Evolutionary conservation across 345 rosid genomes (phyloP).

Genomic region (Populus nigra): DNA sequence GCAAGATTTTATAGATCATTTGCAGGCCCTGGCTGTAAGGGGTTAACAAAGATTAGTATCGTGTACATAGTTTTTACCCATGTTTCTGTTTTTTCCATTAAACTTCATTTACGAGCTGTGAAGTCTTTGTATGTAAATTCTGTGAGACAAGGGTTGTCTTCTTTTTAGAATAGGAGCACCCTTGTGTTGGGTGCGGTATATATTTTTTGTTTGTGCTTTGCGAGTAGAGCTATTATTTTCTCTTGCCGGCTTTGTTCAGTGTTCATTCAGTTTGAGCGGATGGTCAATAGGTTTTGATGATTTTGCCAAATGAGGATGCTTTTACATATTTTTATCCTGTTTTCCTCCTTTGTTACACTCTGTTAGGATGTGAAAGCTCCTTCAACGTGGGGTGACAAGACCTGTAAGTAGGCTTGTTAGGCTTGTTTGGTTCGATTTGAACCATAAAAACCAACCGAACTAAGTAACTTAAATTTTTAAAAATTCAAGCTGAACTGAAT

Average conservation of each 20-base stretch:
- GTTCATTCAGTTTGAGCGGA: not conserved
- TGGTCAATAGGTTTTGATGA: not conserved
- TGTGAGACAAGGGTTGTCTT: not conserved
- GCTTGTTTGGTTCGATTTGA: no score
- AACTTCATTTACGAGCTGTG: not conserved
- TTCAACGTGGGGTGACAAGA: not conserved
- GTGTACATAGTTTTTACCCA: not conserved
- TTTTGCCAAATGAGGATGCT: not conserved
- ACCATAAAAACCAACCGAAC: no score
- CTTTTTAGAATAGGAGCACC: not conserved
- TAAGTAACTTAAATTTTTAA: no score
- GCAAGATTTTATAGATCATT: slow-evolving; percentile 76
- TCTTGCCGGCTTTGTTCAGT: not conserved
- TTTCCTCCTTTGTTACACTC: not conserved
- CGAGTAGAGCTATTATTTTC: not conserved
- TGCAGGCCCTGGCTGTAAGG: slow-evolving; percentile 81
- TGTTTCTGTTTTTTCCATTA: not conserved
- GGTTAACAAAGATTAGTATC: slow-evolving; percentile 16
- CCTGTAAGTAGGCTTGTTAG: not conserved
- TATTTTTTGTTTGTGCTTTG: not conserved
- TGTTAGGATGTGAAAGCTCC: not conserved
- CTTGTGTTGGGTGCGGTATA: not conserved
- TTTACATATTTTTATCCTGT: not conserved
- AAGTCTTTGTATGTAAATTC: not conserved
- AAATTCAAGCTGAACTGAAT: no score